phyloP scores from a whole-genome alignment of 176 grass and related monocot species.

The Calamus simplicifolius region DNA sequence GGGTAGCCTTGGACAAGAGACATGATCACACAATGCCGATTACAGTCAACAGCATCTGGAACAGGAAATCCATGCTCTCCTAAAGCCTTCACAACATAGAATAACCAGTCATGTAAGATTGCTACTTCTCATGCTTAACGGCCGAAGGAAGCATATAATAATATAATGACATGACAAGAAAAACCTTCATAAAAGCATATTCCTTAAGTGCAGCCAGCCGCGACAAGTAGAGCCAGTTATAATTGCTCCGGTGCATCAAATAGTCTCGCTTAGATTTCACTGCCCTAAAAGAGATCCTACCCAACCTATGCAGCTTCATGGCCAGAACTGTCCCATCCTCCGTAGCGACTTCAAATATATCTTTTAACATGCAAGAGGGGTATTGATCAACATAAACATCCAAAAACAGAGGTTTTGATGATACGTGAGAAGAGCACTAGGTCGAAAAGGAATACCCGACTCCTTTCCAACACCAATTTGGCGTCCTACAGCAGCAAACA shows the following conservation, averaged over 20 bases:
- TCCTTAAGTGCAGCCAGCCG: slow-evolving; percentile 80
- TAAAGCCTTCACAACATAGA: slow-evolving; percentile 52
- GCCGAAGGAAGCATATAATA: neutral
- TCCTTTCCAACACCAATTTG: slow-evolving; percentile 96
- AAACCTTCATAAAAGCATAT: slow-evolving; percentile 94
- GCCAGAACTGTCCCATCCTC: slow-evolving; percentile 83
- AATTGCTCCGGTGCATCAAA: slow-evolving; percentile 65
- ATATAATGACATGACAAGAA: neutral
- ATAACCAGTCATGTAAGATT: slow-evolving; percentile 1
- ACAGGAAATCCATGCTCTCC: slow-evolving; percentile 83
- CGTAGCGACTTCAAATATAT: slow-evolving; percentile 89
- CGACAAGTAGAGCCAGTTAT: slow-evolving; percentile 85
- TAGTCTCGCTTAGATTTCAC: slow-evolving; percentile 98
- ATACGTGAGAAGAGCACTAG: neutral
- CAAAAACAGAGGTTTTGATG: neutral
- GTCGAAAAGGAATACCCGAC: slow-evolving; percentile 37
- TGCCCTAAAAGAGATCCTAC: slow-evolving; percentile 85
- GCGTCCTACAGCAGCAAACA: slow-evolving; percentile 69
- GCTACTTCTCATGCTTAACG: no score
- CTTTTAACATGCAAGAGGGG: slow-evolving; percentile 14
- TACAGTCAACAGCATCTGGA: slow-evolving; percentile 80
- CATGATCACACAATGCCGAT: slow-evolving; percentile 89
- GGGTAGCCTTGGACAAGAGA: slow-evolving; percentile 92
- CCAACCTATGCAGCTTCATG: slow-evolving; percentile 94
- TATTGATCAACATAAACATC: neutral